Evolutionary conservation across 192 early-diverging fungal species (phyloP).

Genomic region (Helicostylum pulchrum): DNA sequence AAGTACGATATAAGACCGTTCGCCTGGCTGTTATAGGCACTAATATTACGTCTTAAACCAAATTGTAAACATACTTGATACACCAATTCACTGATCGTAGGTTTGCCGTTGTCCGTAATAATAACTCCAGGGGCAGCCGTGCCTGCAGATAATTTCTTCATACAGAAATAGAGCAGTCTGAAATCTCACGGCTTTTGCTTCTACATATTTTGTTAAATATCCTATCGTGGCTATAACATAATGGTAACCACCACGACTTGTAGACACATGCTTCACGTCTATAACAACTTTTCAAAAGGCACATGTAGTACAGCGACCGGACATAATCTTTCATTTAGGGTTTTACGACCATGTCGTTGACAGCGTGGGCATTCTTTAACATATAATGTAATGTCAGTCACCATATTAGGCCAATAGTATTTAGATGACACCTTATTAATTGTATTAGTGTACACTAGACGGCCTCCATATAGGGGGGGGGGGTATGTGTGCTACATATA

Average conservation of each 20-base stretch:
- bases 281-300: neutral
- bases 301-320: no score
- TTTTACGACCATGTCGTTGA: neutral
- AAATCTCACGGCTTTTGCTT: neutral
- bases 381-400: neutral
- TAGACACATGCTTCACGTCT: no score
- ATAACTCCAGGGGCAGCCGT: neutral
- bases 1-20: neutral
- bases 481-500: neutral
- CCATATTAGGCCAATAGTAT: neutral
- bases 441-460: neutral
- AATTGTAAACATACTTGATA: neutral
- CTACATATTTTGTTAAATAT: neutral
- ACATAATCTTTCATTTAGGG: neutral
- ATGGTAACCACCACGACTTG: neutral
- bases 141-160: neutral
- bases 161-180: neutral
- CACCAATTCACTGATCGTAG: neutral
- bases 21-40: neutral
- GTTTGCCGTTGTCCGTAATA: neutral
- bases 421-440: neutral
- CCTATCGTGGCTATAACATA: neutral
- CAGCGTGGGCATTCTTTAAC: neutral
- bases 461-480: neutral
- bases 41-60: neutral